A percentile compares a stretch with the other conserved stretches of the same genome.
These are phyloP conservation scores for Somion occarium DNA, from an alignment of 1,284 basidiomycete species.

Conservation along the genomic window DNA sequence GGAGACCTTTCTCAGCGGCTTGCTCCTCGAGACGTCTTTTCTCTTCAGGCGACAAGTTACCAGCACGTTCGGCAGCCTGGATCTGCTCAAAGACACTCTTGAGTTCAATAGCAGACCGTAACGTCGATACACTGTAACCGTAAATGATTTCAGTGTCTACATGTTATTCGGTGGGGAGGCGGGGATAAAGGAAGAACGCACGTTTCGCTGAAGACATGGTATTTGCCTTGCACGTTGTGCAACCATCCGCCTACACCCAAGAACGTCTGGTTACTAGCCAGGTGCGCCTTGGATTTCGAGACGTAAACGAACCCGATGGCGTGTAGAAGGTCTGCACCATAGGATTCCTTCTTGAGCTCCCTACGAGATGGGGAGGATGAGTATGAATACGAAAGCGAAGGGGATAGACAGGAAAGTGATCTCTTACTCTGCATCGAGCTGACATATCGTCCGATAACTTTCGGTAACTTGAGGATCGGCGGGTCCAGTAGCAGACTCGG, in stretches of 20 bases:
- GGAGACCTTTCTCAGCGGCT: conserved; percentile 93
- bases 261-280: conserved; percentile 75
- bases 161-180: not conserved
- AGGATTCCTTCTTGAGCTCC: conserved; percentile 87
- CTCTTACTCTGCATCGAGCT: conserved; percentile 78
- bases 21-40: conserved; percentile 91
- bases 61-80: conserved; percentile 86
- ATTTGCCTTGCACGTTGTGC: conserved; percentile 92
- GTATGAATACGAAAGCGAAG: not conserved
- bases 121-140: conserved; percentile 72
- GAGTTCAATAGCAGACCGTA: conserved; percentile 87
- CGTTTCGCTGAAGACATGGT: conserved; percentile 92
- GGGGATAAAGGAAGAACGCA: conserved; percentile 36
- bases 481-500: conserved; percentile 81
- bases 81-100: conserved; percentile 96
- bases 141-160: no score
- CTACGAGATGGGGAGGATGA: conserved; percentile 37
- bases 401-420: conserved; percentile 3
- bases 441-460: conserved; percentile 76
- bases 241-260: conserved; percentile 89
- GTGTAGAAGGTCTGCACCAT: conserved; percentile 89
- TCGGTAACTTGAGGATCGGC: conserved; percentile 64
- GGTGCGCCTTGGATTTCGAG: conserved; percentile 77
- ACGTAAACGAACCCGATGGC: conserved; percentile 90
- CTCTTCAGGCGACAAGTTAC: conserved; percentile 81